phyloP scores from a whole-genome alignment of 2,329 filamentous ascomycete genomes.

The Botryotinia calthae region DNA sequence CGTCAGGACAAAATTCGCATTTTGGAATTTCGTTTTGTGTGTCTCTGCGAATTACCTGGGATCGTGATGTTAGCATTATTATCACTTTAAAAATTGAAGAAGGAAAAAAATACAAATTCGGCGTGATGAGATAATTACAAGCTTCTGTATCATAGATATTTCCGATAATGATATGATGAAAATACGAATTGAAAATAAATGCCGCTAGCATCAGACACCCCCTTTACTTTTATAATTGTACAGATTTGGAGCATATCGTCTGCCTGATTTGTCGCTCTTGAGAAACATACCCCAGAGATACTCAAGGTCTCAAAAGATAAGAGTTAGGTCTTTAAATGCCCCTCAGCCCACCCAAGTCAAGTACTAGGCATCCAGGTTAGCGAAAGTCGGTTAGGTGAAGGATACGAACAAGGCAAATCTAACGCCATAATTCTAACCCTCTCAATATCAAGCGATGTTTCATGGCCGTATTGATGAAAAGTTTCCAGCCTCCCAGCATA shows the following conservation, averaged over 20 bases:
- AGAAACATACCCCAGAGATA: not conserved
- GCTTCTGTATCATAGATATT: not conserved
- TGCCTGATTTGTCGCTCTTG: not conserved
- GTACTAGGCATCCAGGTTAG: not conserved
- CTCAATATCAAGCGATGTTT: not conserved
- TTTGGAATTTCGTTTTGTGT: no score
- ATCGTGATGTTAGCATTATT: no score
- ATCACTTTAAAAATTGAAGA: no score
- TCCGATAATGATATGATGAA: not conserved
- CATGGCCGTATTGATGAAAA: not conserved
- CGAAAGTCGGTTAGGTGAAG: not conserved
- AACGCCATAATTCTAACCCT: not conserved
- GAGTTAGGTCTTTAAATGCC: not conserved
- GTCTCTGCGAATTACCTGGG: no score
- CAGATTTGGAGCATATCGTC: not conserved
- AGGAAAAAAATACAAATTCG: not conserved
- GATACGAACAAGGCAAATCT: not conserved
- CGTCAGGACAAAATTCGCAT: no score
- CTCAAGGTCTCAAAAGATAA: not conserved
- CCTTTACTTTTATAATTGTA: not conserved
- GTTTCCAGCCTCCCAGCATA: fast-evolving
- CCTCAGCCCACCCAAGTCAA: not conserved
- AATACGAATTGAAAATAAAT: not conserved
- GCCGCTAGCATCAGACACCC: not conserved
- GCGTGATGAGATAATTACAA: not conserved